Evolutionary conservation across 2,329 filamentous ascomycete genomes (phyloP).

Genomic region (Aureobasidium pullulans): DNA sequence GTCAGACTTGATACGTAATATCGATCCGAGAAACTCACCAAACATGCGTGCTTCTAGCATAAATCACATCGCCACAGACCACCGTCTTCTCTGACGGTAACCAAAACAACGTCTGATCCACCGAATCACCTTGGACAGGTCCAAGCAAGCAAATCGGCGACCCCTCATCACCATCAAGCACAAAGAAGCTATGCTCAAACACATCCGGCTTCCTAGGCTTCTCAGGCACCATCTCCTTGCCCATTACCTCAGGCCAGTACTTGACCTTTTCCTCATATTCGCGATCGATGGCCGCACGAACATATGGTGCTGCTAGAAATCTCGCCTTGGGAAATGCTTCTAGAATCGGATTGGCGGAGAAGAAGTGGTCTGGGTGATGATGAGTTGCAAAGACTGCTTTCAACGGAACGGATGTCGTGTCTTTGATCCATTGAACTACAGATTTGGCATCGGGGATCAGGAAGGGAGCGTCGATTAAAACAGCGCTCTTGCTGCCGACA

Average conservation of each 20-base stretch:
- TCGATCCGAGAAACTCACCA: slow-evolving; percentile 15
- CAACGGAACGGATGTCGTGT: slow-evolving; percentile 20
- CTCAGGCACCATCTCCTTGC: slow-evolving; percentile 24
- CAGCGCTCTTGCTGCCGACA: slow-evolving; percentile 15
- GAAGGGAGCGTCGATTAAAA: slow-evolving; percentile 29
- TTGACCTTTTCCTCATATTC: slow-evolving; percentile 29
- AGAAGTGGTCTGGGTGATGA: slow-evolving; percentile 30
- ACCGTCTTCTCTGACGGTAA: slow-evolving; percentile 23
- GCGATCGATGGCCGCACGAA: slow-evolving; percentile 27
- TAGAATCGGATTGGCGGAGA: slow-evolving; percentile 23
- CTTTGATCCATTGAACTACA: slow-evolving; percentile 24
- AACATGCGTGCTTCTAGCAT: slow-evolving; percentile 27
- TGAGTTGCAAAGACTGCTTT: slow-evolving; percentile 29
- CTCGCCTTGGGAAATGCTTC: slow-evolving; percentile 21
- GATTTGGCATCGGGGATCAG: slow-evolving; percentile 26
- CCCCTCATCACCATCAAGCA: slow-evolving; percentile 21
- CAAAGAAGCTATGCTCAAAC: slow-evolving; percentile 25
- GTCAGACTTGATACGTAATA: not conserved
- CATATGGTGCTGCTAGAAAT: slow-evolving; percentile 20
- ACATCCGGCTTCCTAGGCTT: slow-evolving; percentile 23
- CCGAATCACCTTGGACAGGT: slow-evolving; percentile 27
- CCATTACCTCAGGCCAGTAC: slow-evolving; percentile 26
- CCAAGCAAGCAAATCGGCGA: slow-evolving; percentile 25
- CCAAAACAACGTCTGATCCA: slow-evolving; percentile 25
- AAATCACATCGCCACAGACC: slow-evolving; percentile 26